Evolutionary conservation across 2,329 filamentous ascomycete genomes (phyloP).

Genomic region (Cryphonectria parasitica): DNA sequence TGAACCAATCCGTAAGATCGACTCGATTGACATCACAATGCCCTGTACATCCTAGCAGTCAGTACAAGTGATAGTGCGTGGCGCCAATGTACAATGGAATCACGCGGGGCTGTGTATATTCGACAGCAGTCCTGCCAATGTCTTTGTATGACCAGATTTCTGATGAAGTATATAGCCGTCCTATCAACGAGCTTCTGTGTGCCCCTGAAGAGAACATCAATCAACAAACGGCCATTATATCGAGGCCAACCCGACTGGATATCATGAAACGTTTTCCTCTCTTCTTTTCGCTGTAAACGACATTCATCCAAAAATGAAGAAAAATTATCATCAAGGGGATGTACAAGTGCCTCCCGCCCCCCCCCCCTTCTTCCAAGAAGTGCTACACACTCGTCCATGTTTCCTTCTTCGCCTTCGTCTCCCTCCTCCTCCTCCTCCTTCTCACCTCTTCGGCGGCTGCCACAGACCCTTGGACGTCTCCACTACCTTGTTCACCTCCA

Average conservation of each 20-base stretch:
- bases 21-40: background rate
- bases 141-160: background rate
- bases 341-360: background rate
- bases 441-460: constrained; percentile 40
- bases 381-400: background rate
- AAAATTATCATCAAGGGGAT: background rate
- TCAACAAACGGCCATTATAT: constrained; percentile 9
- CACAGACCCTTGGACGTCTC: constrained; percentile 68
- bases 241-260: constrained; percentile 25
- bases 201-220: background rate
- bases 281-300: background rate
- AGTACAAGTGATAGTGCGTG: background rate
- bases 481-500: constrained; percentile 59
- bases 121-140: background rate
- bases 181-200: background rate
- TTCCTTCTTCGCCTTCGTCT: background rate
- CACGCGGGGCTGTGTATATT: too few species aligned
- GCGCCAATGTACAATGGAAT: too few species aligned
- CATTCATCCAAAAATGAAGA: background rate
- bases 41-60: background rate
- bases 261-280: constrained; percentile 24
- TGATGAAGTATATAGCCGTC: background rate
- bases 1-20: background rate
- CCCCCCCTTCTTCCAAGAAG: background rate
- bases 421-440: background rate